Base-by-base conservation (phyloP, 2,329 filamentous ascomycete genomes). In the Xylaria sp. region DNA sequence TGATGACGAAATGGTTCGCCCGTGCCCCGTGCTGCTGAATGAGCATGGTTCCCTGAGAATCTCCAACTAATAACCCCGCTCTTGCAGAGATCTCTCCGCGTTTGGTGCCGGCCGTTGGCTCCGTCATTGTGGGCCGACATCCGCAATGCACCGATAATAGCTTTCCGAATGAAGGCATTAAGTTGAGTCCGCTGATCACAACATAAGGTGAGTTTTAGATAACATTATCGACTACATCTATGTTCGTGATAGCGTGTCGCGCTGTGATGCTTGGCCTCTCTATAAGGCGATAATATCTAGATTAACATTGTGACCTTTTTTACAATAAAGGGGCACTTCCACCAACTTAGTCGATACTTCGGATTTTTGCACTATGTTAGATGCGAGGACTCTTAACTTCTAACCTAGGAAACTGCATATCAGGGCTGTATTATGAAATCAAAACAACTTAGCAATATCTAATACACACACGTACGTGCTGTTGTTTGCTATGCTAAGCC, bases 51-150 rank as follows among this genome's bases (percentile, higher is more conserved):
- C 32, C 45, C 6, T 50, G 15, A 30, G 46, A 28, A 8, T 7
- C 43, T 8, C 20, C 32, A 32, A 7, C 13, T n/a, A n/a, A 10
- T 25, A 25, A 60, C 45, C 28, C 45, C 46, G 30, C 41, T 36
- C 20, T 30, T 23, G 52, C 52, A 25, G 3, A 4, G 23, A 20
- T 7, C 25, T 32, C 46, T 48, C 45, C 23, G 45, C 34, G 25
- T 43, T 55, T 30, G 10, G 9, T n/a, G 23, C 48, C 36, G 63
- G 56, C 28, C 23, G 28, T 28, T 12, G 28, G 6, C 61, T 34
- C 45, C 34, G 60, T 10, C 10, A 9, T n/a, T 55, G 50, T 48
- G 60, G 62, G 55, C 32, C 25, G 13, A 20, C 7, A n/a, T 34
- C 36, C 30, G 48, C n/a, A 34, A 55, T 15, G n/a, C 39, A 56